phyloP scores from a whole-genome alignment of 345 rosid species.

The Bruguiera parviflora region DNA sequence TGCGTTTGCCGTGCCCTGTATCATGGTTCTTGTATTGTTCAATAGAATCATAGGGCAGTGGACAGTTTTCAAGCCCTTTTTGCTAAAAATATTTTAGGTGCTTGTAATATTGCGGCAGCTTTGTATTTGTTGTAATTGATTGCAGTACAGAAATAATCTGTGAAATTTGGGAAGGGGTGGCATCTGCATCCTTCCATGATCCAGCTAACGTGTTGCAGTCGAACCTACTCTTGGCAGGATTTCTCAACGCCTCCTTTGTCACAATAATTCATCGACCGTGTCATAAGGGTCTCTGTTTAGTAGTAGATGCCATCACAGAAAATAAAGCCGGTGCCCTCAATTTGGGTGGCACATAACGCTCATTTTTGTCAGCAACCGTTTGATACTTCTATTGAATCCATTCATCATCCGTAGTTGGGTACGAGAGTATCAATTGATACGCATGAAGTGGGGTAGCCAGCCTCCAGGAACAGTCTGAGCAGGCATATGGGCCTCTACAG shows the following conservation, averaged over 20 bases:
- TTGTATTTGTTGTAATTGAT: slow-evolving; percentile 49
- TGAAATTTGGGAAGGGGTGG: slow-evolving; percentile 16
- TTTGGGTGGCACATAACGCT: too few species aligned
- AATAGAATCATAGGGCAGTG: slow-evolving; percentile 37
- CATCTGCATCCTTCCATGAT: neutral
- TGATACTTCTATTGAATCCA: neutral
- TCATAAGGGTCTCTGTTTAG: too few species aligned
- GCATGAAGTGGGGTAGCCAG: slow-evolving; percentile 80
- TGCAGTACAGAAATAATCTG: slow-evolving; percentile 47
- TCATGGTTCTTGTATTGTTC: slow-evolving; percentile 48
- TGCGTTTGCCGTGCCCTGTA: slow-evolving; percentile 40
- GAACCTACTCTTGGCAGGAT: too few species aligned
- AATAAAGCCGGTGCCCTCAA: too few species aligned
- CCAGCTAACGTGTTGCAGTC: too few species aligned
- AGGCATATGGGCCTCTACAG: slow-evolving; percentile 65
- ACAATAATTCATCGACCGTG: too few species aligned
- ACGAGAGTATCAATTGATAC: slow-evolving; percentile 52
- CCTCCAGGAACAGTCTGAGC: slow-evolving; percentile 75
- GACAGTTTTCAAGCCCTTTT: too few species aligned
- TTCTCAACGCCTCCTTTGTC: too few species aligned
- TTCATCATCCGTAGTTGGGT: slow-evolving; percentile 60
- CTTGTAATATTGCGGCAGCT: too few species aligned
- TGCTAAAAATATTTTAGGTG: too few species aligned
- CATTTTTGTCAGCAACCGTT: too few species aligned
- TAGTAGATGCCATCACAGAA: too few species aligned